Base-by-base conservation (phyloP, 192 early-diverging fungal species). In the Backusella macrospora region DNA sequence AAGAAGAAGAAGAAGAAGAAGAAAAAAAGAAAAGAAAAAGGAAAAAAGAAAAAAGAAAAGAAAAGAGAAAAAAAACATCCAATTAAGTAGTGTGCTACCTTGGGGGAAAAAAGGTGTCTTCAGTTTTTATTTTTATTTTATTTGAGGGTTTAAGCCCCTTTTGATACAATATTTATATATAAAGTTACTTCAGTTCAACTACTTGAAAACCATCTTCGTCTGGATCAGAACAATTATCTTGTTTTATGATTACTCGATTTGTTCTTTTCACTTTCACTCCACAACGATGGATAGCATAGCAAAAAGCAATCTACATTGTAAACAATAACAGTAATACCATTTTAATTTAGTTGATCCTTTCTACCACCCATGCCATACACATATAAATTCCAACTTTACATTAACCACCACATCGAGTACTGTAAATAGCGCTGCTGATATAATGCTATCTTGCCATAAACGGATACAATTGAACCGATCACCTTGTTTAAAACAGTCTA, bases 111-210 rank as follows among this genome's bases (percentile, higher is more conserved):
- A 49, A 49, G n/a, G n/a, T 59, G 21, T 59, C 52, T 52, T 23
- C 52, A 59, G 10, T 13, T 23, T 26, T 59, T 59, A 59, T 26
- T 59, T 59, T 59, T 59, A 59, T 14, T 59, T 59, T 23, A 59
- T 34, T 34, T 59, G 21, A 59, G 52, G 52, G 21, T 59, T 59
- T 59, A 59, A 59, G 26, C 52, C 21, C 52, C 52, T 59, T 59
- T 59, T 59, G 29, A 23, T 29, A 59, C 52, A 23, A 59, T 26
- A 34, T 34, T 34, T 34, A 34, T 34, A 34, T 34, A 34, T 34
- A 59, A 59, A 59, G 18, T 59, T 59, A 59, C 52, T 59, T 59
- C 26, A 59, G 52, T 59, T 59, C 52, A 59, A 59, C 52, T n/a
- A 59, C 52, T 59, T 59, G 52, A 5, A 59, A 59, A 12, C 52